phyloP scores from a whole-genome alignment of 768 basidiomycete species.

The Leccinum subtestaceum region DNA sequence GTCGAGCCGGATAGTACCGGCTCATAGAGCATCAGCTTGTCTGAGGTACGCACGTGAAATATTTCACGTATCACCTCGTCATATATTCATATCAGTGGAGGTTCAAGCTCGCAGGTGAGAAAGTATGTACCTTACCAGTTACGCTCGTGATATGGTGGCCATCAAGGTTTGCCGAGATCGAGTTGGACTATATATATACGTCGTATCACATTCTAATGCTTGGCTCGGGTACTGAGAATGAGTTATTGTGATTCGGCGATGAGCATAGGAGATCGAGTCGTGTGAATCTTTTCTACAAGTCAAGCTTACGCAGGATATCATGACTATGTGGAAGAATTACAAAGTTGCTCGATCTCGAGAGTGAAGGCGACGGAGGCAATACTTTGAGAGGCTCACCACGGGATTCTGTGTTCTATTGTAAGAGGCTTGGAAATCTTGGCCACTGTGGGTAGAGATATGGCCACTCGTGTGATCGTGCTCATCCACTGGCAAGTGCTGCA shows the following conservation, averaged over 20 bases:
- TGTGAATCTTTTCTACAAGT: background rate
- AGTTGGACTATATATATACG: background rate
- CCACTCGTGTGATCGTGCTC: conserved; percentile 73
- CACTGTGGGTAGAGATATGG: conserved; percentile 70
- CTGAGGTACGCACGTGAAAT: background rate
- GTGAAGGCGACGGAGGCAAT: background rate
- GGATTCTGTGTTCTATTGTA: background rate
- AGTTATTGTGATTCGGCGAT: background rate
- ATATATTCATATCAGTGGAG: background rate
- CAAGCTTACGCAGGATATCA: background rate
- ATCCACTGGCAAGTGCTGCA: conserved; percentile 57
- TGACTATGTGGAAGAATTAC: background rate
- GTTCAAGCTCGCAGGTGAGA: background rate
- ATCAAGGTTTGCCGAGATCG: background rate
- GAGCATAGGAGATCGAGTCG: too few species aligned
- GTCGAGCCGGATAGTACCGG: background rate
- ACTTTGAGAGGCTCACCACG: background rate
- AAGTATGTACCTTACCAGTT: background rate
- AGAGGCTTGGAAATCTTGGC: conserved; percentile 50
- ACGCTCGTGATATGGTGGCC: background rate
- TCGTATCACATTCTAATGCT: background rate
- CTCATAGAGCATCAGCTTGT: background rate
- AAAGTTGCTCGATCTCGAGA: background rate
- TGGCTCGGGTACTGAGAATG: background rate
- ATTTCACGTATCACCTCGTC: background rate